Conservation (phyloP, 805 yeast genomes). For the Ogataea henricii region DNA sequence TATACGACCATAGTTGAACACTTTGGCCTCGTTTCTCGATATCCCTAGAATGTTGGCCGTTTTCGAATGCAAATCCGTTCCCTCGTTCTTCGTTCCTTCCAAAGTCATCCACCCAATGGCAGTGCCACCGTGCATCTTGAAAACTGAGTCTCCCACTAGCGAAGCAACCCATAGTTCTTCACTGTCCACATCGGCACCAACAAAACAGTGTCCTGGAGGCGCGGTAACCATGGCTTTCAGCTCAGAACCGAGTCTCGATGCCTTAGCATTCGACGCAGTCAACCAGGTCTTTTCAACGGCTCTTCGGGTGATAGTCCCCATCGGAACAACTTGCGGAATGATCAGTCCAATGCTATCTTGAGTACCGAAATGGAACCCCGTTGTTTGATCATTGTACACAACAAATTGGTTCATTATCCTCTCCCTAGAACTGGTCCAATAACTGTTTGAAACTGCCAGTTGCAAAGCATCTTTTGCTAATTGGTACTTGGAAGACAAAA, state of each 20-base stretch:
- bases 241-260: conserved; percentile 86
- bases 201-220: conserved; percentile 86
- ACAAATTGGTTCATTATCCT: conserved; percentile 86
- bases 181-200: conserved; percentile 98
- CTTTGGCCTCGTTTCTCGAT: conserved; percentile 87
- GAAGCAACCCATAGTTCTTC: conserved; percentile 99
- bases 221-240: conserved; percentile 83
- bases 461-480: conserved; percentile 76
- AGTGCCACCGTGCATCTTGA: conserved; percentile 90
- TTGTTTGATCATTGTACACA: conserved; percentile 49
- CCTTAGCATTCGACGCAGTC: conserved; percentile 94
- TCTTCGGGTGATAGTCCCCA: conserved; percentile 96
- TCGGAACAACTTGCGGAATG: conserved; percentile 78
- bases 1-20: conserved; percentile 94
- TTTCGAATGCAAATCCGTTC: conserved; percentile 93
- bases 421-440: conserved; percentile 91
- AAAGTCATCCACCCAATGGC: conserved; percentile 99
- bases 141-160: conserved; percentile 86
- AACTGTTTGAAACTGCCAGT: conserved; percentile 79
- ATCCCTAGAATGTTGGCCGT: conserved; percentile 91
- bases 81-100: conserved; percentile 89
- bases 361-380: conserved; percentile 23
- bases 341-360: conserved; percentile 60
- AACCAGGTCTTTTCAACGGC: conserved; percentile 98
- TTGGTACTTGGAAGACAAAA: conserved; percentile 67